Evolutionary conservation across 306 rosid species (phyloP).

Genomic region (Pyrus betulifolia): DNA sequence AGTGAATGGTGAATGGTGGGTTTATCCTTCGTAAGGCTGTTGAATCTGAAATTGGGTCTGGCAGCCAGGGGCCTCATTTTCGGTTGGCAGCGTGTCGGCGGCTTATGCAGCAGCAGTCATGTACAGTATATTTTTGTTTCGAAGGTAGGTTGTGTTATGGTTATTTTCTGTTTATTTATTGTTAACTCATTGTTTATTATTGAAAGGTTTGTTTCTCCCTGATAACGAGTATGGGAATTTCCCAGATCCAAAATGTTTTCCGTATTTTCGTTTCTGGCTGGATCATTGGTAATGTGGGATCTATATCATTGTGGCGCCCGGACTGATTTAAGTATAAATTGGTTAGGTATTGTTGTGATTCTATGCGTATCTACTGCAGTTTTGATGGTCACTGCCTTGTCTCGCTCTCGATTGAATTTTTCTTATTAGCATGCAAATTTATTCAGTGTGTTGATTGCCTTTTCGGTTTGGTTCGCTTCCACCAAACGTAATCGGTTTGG

Average conservation of each 20-base stretch:
- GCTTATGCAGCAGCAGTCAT: constrained; percentile 33
- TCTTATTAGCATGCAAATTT: neutral
- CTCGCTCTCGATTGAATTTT: neutral
- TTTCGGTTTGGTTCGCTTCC: neutral
- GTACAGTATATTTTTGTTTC: constrained; percentile 84
- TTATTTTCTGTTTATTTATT: constrained; percentile 40
- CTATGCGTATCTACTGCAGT: neutral
- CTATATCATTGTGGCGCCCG: constrained; percentile 12
- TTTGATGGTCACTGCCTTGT: neutral
- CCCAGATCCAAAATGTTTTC: constrained; percentile 37
- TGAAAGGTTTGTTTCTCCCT: constrained; percentile 48
- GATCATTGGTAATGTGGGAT: constrained; percentile 9
- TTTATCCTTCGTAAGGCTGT: constrained; percentile 10
- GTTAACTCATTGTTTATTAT: constrained; percentile 50
- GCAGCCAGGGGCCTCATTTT: constrained; percentile 24
- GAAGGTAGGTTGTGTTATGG: constrained; percentile 43
- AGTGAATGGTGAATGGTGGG: constrained; percentile 49
- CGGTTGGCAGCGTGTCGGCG: constrained; percentile 40
- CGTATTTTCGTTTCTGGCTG: constrained; percentile 1
- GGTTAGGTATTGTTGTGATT: constrained; percentile 9
- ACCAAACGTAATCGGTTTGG: too few species aligned
- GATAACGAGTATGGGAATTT: constrained; percentile 44
- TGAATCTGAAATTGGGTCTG: constrained; percentile 33
- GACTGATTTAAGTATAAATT: constrained; percentile 1
- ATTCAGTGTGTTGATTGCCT: neutral